Conservation (phyloP, 306 rosid species). For the Delonix regia region DNA sequence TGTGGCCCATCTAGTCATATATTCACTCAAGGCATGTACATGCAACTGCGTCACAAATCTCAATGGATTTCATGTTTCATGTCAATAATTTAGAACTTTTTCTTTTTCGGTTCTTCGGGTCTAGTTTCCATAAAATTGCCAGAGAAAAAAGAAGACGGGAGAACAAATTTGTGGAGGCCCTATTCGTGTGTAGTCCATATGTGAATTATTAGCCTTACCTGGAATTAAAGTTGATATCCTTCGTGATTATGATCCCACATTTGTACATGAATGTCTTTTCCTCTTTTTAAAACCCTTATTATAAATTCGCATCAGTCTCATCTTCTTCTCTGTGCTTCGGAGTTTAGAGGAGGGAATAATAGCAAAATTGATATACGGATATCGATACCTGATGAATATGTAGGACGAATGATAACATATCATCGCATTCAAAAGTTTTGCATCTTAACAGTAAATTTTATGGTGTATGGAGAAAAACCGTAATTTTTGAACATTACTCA, state of each 20-base stretch:
- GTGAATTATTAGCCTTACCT: slow-evolving; percentile 32
- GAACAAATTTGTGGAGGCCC: neutral
- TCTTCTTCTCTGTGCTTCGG: neutral
- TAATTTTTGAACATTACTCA: neutral
- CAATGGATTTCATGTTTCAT: slow-evolving; percentile 24
- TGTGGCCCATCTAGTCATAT: neutral
- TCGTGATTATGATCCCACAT: neutral
- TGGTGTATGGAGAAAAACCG: neutral
- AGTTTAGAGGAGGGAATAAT: neutral
- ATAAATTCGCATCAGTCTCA: neutral
- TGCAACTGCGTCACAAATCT: slow-evolving; percentile 18
- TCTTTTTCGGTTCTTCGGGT: no score
- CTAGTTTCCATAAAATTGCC: neutral
- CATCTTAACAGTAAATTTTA: neutral
- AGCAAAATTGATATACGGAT: neutral
- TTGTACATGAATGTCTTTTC: neutral
- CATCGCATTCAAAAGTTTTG: neutral
- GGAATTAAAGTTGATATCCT: slow-evolving; percentile 27
- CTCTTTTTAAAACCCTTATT: neutral
- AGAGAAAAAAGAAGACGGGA: neutral
- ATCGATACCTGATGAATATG: no score
- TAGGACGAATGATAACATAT: neutral
- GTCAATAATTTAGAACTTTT: neutral
- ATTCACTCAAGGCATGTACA: slow-evolving; percentile 26
- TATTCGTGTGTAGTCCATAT: neutral